These are phyloP conservation scores for Starmerella sp. DNA, from an alignment of 805 yeast species.

Conservation along the genomic window DNA sequence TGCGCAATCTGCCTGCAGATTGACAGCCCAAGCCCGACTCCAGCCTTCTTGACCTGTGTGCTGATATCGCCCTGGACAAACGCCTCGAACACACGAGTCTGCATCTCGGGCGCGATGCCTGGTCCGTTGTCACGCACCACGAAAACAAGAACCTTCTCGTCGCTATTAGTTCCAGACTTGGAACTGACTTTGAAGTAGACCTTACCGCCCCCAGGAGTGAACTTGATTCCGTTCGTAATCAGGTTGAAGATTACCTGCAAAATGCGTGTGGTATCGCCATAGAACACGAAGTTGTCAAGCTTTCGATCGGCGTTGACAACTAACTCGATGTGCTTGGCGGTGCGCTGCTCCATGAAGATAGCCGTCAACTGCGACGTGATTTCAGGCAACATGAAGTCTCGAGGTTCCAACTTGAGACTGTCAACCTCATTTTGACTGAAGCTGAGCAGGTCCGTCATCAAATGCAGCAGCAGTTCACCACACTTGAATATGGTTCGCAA, in stretches of 20 bases:
- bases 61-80: constrained; percentile 97
- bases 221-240: constrained; percentile 81
- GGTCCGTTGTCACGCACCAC: constrained; percentile 87
- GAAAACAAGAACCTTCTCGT: constrained; percentile 34
- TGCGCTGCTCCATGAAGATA: constrained; percentile 57
- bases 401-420: constrained; percentile 68
- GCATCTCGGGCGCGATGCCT: constrained; percentile 76
- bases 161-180: neutral
- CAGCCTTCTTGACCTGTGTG: constrained; percentile 80
- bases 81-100: constrained; percentile 82
- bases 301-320: constrained; percentile 39
- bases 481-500: constrained; percentile 76
- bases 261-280: constrained; percentile 83
- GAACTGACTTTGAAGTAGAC: constrained; percentile 41
- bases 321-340: constrained; percentile 51
- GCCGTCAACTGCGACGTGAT: constrained; percentile 76
- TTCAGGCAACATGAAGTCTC: constrained; percentile 68
- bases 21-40: constrained; percentile 85
- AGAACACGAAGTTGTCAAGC: constrained; percentile 40
- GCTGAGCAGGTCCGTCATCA: constrained; percentile 79
- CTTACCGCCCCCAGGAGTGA: constrained; percentile 80
- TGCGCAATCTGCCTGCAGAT: constrained; percentile 84
- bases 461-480: constrained; percentile 80
- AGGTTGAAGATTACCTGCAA: constrained; percentile 87
- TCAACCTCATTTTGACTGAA: constrained; percentile 87